These are phyloP conservation scores for Phaffomyces opuntiae DNA, from an alignment of 805 yeast genomes.

Conservation along the genomic window DNA sequence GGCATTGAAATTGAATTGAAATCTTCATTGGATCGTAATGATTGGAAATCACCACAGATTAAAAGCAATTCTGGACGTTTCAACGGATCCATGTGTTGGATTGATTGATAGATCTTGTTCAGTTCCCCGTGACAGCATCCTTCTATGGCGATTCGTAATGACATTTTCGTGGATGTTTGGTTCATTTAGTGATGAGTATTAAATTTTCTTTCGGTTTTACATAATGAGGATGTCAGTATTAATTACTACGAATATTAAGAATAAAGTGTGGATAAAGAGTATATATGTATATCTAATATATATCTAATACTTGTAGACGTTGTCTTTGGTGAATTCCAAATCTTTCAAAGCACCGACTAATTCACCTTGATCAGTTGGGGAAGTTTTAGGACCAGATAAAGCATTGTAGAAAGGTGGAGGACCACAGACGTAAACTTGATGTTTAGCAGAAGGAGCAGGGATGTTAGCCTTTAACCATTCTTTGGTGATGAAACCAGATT, in stretches of 20 bases:
- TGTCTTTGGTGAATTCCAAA: conserved; percentile 78
- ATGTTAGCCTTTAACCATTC: conserved; percentile 57
- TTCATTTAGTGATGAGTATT: neutral
- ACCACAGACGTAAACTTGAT: conserved; percentile 86
- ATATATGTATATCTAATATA: neutral
- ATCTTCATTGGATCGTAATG: conserved; percentile 59
- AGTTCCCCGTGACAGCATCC: conserved; percentile 91
- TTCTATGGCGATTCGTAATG: conserved; percentile 54
- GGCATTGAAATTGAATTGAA: conserved; percentile 73
- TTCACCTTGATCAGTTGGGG: conserved; percentile 94
- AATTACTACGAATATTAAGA: too few relatives aligned
- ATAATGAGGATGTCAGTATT: too few relatives aligned
- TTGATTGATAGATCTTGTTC: conserved; percentile 41
- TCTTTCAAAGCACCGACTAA: conserved; percentile 82
- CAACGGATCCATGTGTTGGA: neutral
- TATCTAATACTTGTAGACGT: conserved; percentile 77
- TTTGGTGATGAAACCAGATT: conserved; percentile 71
- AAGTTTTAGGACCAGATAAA: conserved; percentile 74
- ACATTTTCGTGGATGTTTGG: neutral
- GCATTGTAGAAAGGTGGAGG: conserved; percentile 91
- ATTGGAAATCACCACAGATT: conserved; percentile 91
- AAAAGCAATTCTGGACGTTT: conserved; percentile 49
- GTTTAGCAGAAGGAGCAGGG: conserved; percentile 61
- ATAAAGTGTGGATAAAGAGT: too few relatives aligned
- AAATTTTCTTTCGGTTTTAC: neutral